Base-by-base conservation (phyloP, 139 green algal genomes). In the Tetratostichococcus sp. region DNA sequence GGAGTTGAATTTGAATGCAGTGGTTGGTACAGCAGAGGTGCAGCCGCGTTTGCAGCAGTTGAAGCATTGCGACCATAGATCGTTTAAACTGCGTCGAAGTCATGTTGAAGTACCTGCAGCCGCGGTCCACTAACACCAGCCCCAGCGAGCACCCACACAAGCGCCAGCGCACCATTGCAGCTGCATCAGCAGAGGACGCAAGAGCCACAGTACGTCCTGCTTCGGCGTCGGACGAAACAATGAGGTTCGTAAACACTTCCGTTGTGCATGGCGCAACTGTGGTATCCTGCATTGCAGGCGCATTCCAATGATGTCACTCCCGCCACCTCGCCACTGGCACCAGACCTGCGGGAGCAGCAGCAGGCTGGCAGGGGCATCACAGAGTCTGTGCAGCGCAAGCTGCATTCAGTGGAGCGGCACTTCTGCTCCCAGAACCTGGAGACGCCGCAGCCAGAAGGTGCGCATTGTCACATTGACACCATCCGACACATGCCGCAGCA, bases 401-500 rank as follows among this genome's bases (percentile, higher is more conserved):
- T 62, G 2, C 50, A 62, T 8, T 62, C 50, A 17, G 50, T 73
- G 31, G 70, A 81, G 42, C 58, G 72, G 19, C 28, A 77, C 17
- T 73, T 81, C 32, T 58, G 76, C 42, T 77, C 70, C 23, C 76
- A 81, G 33, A 72, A 28, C 22, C 43, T 81, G 42, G 23, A 70
- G 25, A 76, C 58, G n/a, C 76, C 70, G 16, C 30, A 35, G 30
- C 21, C 58, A 30, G 28, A 62, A 2, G 50, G 50, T 62, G 50
- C 14, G 19, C 28, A 16, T 19, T 35, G 28, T 4, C n/a, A 43
- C 30, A n/a, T n/a, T n/a, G n/a, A n/a, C n/a, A n/a, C n/a, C n/a
- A n/a, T n/a, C n/a, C n/a, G n/a, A n/a, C n/a, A n/a, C n/a, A n/a
- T n/a, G n/a, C n/a, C n/a, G n/a, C n/a, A n/a, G n/a, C n/a, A n/a